These are phyloP conservation scores for Coniferiporia weirii DNA, from an alignment of 1,284 basidiomycete genomes.

Conservation along the genomic window DNA sequence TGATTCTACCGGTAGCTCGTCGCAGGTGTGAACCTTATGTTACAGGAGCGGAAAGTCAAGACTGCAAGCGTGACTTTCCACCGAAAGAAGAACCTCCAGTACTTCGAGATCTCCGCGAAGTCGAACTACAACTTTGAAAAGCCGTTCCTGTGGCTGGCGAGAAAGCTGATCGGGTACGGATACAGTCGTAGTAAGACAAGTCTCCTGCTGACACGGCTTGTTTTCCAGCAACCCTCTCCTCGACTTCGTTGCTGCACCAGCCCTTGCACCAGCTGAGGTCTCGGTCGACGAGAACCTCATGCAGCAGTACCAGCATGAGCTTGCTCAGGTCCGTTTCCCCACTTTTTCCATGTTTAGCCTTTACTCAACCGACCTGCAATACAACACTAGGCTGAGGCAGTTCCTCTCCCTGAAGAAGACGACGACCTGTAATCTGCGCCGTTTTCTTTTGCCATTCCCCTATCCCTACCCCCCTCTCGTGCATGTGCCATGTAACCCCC, in stretches of 20 bases:
- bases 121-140: slow-evolving; percentile 99
- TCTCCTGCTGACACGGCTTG: background rate
- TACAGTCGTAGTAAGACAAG: background rate
- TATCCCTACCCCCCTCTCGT: background rate
- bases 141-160: slow-evolving; percentile 98
- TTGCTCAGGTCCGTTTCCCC: slow-evolving; percentile 50
- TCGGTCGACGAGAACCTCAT: slow-evolving; percentile 79
- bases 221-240: slow-evolving; percentile 70
- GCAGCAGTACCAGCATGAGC: slow-evolving; percentile 79
- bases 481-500: background rate
- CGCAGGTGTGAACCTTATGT: background rate
- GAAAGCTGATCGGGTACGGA: slow-evolving; percentile 94
- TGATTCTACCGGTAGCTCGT: background rate
- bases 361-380: background rate
- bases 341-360: background rate
- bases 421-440: slow-evolving; percentile 51
- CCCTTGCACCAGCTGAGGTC: slow-evolving; percentile 93
- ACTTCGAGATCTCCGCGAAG: slow-evolving; percentile 99
- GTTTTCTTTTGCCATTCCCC: background rate
- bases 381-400: slow-evolving; percentile 53
- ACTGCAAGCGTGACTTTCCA: slow-evolving; percentile 99
- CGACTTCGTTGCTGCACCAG: slow-evolving; percentile 96
- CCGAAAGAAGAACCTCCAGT: slow-evolving; percentile 99
- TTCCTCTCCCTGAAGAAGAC: slow-evolving; percentile 78
- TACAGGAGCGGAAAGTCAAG: slow-evolving; percentile 98